These are phyloP conservation scores for Carex littledalei DNA, from an alignment of 176 grass and related monocot genomes.

Conservation along the genomic window DNA sequence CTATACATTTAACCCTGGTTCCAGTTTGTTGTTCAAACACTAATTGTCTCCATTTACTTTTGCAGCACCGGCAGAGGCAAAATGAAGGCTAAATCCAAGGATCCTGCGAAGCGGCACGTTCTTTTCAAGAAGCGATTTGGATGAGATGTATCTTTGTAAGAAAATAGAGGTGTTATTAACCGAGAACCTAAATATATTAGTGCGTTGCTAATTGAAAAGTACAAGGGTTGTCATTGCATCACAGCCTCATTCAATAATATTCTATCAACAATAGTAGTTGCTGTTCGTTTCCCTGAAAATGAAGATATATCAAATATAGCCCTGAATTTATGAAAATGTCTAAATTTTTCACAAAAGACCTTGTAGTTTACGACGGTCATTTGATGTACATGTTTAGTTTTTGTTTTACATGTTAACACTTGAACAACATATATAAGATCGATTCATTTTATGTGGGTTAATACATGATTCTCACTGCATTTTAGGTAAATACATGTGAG, in stretches of 20 bases:
- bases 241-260: background rate
- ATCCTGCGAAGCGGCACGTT: conserved; percentile 70
- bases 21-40: background rate
- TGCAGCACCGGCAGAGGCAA: conserved; percentile 76
- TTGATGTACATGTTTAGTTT: no score
- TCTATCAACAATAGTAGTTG: background rate
- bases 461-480: no score
- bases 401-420: no score
- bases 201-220: conserved; percentile 3
- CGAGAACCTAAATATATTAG: background rate
- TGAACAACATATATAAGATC: no score
- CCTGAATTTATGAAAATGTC: background rate
- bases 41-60: background rate
- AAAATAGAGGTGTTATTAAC: background rate
- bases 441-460: no score
- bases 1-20: background rate
- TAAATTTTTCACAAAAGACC: no score
- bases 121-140: conserved; percentile 81
- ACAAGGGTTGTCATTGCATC: background rate
- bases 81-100: conserved; percentile 55
- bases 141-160: background rate
- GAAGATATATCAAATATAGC: background rate
- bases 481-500: no score
- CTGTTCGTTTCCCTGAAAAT: background rate
- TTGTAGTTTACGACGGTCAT: no score